Evolutionary conservation across 208 protist genomes (phyloP).

Genomic region (Acanthamoeba healyi): DNA sequence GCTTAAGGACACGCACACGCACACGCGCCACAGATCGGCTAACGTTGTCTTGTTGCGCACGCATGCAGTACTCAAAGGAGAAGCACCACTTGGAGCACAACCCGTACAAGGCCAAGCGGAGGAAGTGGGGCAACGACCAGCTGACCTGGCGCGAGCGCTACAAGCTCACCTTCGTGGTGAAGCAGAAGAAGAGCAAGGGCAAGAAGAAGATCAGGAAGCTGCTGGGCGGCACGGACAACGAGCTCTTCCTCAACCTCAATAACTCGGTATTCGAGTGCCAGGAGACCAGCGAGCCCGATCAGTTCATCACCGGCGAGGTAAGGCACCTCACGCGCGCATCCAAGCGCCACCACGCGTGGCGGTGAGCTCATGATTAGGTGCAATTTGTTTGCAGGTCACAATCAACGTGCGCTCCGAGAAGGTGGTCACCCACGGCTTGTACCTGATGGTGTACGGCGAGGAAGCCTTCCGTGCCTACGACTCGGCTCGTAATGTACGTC

Average conservation of each 20-base stretch:
- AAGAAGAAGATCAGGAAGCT: constrained; percentile 46
- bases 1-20: too few relatives aligned
- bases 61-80: constrained; percentile 3
- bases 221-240: constrained; percentile 21
- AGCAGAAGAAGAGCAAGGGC: constrained; percentile 52
- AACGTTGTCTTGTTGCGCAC: neutral
- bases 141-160: neutral
- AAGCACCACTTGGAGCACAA: constrained; percentile 53
- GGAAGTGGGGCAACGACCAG: constrained; percentile 23
- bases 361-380: too few relatives aligned
- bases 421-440: constrained; percentile 15
- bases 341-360: neutral
- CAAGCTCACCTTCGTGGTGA: constrained; percentile 47
- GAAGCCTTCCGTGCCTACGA: constrained; percentile 31
- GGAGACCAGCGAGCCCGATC: constrained; percentile 2
- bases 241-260: constrained; percentile 46
- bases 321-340: too few relatives aligned
- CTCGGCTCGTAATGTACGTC: neutral
- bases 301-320: constrained; percentile 25
- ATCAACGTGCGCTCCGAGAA: constrained; percentile 42
- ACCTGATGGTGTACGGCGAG: constrained; percentile 12
- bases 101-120: constrained; percentile 1
- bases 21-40: too few relatives aligned
- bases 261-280: constrained; percentile 20
- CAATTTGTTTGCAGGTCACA: neutral